Base-by-base conservation (phyloP, 345 rosid genomes). In the Eucalyptus cloeziana region DNA sequence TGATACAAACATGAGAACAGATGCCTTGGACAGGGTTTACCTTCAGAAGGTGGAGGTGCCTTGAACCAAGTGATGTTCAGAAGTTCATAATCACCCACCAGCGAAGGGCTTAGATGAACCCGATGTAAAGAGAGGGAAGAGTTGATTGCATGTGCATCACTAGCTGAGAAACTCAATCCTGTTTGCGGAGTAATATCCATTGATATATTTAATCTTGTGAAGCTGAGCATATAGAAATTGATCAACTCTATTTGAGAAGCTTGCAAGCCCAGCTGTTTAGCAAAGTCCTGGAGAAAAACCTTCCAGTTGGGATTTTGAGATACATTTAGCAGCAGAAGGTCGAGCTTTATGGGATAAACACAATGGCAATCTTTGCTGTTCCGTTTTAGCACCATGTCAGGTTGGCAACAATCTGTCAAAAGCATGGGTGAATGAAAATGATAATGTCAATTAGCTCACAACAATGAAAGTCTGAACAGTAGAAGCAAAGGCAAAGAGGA, bases 331-430 rank as follows among this genome's bases (percentile, higher is more conserved):
- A 98, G 99, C 89, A 95, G 94, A 93, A 98, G 97, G 89, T 97
- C 99, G 86, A 98, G 95, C 95, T 96, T 97, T 92, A 98, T 95
- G n/a, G 99, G 99, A 94, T 98, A 97, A 79, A 95, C 99, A 76
- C 99, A 98, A 90, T 96, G 96, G 89, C 99, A 97, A 90, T 92
- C 96, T 89, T 87, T 93, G 91, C 92, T 93, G 88, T 94, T 96
- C 89, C 94, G 94, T 94, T 94, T 98, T 95, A 92, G 92, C 91
- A 98, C 98, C 92, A 91, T 93, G 89, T 94, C 91, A 44, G 92
- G 94, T 92, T 94, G 95, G 95, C 99, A 98, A 91, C 99, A 98
- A 92, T 93, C 99, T 98, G 93, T n/a, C 87, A 56, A 85, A 56
- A 37, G 49, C 50, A 88, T 6, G 21, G 10, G 51, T 43, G 50